These are phyloP conservation scores for Paramyrothecium roridum DNA, from an alignment of 2,329 filamentous ascomycete genomes.

Conservation along the genomic window DNA sequence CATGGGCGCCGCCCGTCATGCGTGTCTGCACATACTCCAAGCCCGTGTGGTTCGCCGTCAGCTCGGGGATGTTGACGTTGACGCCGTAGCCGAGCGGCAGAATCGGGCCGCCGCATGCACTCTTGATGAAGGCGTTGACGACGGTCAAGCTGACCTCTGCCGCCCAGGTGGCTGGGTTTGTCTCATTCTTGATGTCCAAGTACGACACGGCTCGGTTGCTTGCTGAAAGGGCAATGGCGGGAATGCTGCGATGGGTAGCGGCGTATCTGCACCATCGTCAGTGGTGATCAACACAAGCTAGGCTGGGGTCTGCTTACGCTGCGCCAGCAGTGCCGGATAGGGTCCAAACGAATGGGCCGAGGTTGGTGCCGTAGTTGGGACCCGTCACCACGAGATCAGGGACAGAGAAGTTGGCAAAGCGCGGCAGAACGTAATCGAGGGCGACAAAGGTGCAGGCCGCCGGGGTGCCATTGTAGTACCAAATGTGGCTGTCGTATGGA, in stretches of 20 bases:
- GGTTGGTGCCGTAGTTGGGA: slow-evolving; percentile 53
- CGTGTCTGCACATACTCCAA: slow-evolving; percentile 44
- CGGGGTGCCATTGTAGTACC: slow-evolving; percentile 60
- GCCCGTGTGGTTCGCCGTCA: slow-evolving; percentile 34
- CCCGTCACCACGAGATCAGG: slow-evolving; percentile 53
- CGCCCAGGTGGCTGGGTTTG: slow-evolving; percentile 40
- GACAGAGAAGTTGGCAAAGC: slow-evolving; percentile 40
- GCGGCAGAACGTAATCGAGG: slow-evolving; percentile 52
- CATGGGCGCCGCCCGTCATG: slow-evolving; percentile 45
- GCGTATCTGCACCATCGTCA: slow-evolving; percentile 33
- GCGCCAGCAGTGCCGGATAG: slow-evolving; percentile 48
- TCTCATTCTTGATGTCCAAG: slow-evolving; percentile 30
- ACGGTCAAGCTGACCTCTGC: slow-evolving; percentile 39
- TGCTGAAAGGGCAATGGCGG: slow-evolving; percentile 46
- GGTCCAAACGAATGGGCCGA: slow-evolving; percentile 52
- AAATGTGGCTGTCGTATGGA: slow-evolving; percentile 49
- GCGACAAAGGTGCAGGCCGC: slow-evolving; percentile 53
- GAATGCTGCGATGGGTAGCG: slow-evolving; percentile 44
- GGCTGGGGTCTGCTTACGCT: slow-evolving; percentile 15
- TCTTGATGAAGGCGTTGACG: slow-evolving; percentile 39
- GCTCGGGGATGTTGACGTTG: slow-evolving; percentile 45
- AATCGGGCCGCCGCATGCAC: slow-evolving; percentile 24
- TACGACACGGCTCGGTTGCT: slow-evolving; percentile 39
- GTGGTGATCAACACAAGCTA: not conserved
- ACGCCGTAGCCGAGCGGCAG: slow-evolving; percentile 50